Percentiles rank a stretch among this genome's conserved stretches.
Evolutionary conservation across 1,139 yeast species (phyloP).

Genomic region (Geotrichum aggregatum): DNA sequence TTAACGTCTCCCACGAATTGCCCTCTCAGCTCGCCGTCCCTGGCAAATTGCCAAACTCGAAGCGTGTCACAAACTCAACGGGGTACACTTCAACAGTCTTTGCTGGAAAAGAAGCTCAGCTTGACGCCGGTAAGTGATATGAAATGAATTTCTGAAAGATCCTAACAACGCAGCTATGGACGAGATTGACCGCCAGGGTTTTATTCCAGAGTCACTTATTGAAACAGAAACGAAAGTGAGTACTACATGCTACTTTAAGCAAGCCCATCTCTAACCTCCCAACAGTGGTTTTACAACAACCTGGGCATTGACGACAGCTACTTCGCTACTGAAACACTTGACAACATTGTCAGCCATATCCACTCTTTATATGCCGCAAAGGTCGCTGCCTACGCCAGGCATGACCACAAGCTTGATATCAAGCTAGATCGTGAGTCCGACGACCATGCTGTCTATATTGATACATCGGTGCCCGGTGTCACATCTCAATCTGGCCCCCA

Average conservation of each 20-base stretch:
- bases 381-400: constrained; percentile 77
- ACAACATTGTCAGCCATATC: constrained; percentile 73
- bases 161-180: constrained; percentile 55
- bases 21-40: constrained; percentile 13
- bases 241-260: constrained; percentile 1
- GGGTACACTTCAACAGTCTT: constrained; percentile 77
- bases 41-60: constrained; percentile 6
- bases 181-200: constrained; percentile 74
- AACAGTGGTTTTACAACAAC: constrained; percentile 73
- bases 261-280: not conserved
- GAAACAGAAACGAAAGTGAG: constrained; percentile 67
- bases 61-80: constrained; percentile 19
- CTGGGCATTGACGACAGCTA: constrained; percentile 88
- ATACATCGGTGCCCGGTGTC: constrained; percentile 51
- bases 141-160: too few relatives aligned
- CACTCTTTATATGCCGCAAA: constrained; percentile 90
- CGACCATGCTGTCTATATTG: constrained; percentile 90
- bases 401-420: constrained; percentile 54
- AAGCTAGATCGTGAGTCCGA: constrained; percentile 71
- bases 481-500: constrained; percentile 40
- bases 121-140: constrained; percentile 44
- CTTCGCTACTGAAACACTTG: constrained; percentile 79
- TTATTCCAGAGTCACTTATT: constrained; percentile 81
- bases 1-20: not conserved
- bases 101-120: constrained; percentile 75